Evolutionary conservation across 2,329 filamentous ascomycete genomes (phyloP).

Genomic region (Paecilomyces fulvus): DNA sequence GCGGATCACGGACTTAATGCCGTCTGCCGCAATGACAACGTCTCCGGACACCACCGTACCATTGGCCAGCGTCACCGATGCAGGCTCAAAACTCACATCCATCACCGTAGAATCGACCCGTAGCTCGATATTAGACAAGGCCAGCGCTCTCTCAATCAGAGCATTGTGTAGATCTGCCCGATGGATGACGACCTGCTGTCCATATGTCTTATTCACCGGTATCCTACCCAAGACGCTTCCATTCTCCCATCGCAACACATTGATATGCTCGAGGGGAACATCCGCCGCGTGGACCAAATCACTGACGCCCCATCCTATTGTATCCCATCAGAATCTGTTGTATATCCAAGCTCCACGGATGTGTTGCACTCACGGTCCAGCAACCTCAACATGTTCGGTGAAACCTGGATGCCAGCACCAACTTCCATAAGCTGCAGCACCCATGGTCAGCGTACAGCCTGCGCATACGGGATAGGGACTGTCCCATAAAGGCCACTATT

Average conservation of each 20-base stretch:
- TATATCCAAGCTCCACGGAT: neutral
- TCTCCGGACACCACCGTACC: constrained; percentile 31
- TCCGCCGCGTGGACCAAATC: constrained; percentile 24
- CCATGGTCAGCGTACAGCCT: constrained; percentile 2
- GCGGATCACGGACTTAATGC: constrained; percentile 44
- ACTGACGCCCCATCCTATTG: constrained; percentile 26
- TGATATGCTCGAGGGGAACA: constrained; percentile 25
- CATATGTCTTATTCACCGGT: constrained; percentile 27
- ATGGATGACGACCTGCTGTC: constrained; percentile 27
- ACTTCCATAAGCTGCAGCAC: constrained; percentile 40
- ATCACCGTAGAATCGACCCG: constrained; percentile 21
- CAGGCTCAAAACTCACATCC: constrained; percentile 17
- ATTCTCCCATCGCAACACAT: constrained; percentile 28
- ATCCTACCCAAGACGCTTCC: constrained; percentile 22
- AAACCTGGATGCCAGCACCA: constrained; percentile 74
- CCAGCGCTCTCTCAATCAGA: constrained; percentile 19
- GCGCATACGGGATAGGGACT: too few species aligned
- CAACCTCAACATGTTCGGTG: constrained; percentile 70
- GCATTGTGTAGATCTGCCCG: constrained; percentile 29
- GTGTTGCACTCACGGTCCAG: constrained; percentile 46
- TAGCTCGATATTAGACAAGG: constrained; percentile 21
- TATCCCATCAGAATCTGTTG: neutral
- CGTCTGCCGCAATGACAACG: constrained; percentile 46
- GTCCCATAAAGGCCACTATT: neutral
- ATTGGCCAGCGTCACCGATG: constrained; percentile 19